phyloP scores from a whole-genome alignment of 371 early-diverging fungal species.

The Blastocladiella emersonii region DNA sequence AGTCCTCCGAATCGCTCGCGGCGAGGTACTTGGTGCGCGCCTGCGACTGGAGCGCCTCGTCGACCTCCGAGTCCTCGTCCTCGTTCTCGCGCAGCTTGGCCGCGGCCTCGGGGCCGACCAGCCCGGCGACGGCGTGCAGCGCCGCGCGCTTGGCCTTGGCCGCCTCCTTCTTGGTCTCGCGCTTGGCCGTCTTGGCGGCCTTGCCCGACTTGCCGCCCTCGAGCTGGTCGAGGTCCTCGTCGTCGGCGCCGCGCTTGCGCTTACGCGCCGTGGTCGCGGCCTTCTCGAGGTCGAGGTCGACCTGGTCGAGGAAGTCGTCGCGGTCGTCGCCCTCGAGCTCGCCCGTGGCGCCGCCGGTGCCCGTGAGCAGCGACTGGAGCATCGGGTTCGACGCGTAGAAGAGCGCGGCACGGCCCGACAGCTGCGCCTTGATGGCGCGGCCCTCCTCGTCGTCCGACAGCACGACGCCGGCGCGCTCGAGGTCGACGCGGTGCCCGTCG shows the following conservation, averaged over 20 bases:
- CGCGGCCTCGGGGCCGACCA: background rate
- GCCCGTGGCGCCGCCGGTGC: background rate
- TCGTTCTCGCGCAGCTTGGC: background rate
- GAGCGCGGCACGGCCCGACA: background rate
- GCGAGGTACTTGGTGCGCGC: background rate
- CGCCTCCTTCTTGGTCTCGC: background rate
- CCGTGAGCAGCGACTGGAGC: background rate
- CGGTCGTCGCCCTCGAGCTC: conserved; percentile 22
- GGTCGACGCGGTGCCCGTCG: conserved; percentile 18
- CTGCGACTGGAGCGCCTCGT: background rate
- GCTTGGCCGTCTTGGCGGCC: background rate
- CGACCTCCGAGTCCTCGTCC: background rate
- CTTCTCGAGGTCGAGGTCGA: background rate
- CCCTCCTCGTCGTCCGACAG: conserved; percentile 28
- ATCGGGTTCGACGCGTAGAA: conserved; percentile 1
- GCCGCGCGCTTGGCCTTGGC: conserved; percentile 11
- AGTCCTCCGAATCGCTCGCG: conserved; percentile 13
- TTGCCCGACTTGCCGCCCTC: too few species aligned
- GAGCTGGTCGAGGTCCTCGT: background rate
- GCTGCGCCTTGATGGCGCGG: conserved; percentile 23
- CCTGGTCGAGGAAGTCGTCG: conserved; percentile 16
- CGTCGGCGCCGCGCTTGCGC: background rate
- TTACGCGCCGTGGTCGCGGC: background rate
- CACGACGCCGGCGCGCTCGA: conserved; percentile 19
- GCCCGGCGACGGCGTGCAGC: conserved; percentile 7